A percentile compares a stretch with the other conserved stretches of the same genome.
phyloP scores from a whole-genome alignment of 2,329 filamentous ascomycete species.

The Rhexocercosporidium sp. region DNA sequence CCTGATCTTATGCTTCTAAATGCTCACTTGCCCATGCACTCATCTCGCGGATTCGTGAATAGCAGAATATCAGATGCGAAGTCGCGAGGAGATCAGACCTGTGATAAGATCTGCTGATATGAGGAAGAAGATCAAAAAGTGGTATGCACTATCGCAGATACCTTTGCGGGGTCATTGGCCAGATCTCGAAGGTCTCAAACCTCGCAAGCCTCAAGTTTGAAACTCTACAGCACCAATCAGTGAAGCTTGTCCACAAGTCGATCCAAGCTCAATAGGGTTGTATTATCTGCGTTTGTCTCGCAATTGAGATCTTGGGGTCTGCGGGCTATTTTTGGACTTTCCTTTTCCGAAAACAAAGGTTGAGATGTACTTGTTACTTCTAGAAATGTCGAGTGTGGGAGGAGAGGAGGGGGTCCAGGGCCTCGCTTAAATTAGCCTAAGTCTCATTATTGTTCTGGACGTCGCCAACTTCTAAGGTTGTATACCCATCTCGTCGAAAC shows the following conservation, averaged over 20 bases:
- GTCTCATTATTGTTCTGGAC: not conserved
- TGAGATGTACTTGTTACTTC: not conserved
- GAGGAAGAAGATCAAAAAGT: not conserved
- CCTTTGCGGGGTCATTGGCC: not conserved
- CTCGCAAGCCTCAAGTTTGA: constrained; percentile 6
- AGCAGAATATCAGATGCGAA: too few species aligned
- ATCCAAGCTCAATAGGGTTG: not conserved
- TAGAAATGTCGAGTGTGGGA: not conserved
- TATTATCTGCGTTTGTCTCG: not conserved
- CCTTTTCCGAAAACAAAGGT: not conserved
- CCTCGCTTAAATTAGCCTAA: not conserved
- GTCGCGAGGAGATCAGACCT: not conserved
- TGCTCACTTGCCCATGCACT: too few species aligned
- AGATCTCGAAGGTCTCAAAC: not conserved
- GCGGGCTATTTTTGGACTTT: not conserved
- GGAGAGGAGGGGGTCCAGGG: not conserved
- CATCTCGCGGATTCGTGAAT: too few species aligned
- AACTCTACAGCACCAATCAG: not conserved
- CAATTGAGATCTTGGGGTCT: not conserved
- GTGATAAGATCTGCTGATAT: not conserved
- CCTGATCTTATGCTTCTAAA: too few species aligned
- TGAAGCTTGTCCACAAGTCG: not conserved
- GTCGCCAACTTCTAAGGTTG: not conserved
- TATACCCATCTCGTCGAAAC: too few species aligned
- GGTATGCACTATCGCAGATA: not conserved